Conservation (phyloP, 2,329 filamentous ascomycete species). For the Boeremia exigua region DNA sequence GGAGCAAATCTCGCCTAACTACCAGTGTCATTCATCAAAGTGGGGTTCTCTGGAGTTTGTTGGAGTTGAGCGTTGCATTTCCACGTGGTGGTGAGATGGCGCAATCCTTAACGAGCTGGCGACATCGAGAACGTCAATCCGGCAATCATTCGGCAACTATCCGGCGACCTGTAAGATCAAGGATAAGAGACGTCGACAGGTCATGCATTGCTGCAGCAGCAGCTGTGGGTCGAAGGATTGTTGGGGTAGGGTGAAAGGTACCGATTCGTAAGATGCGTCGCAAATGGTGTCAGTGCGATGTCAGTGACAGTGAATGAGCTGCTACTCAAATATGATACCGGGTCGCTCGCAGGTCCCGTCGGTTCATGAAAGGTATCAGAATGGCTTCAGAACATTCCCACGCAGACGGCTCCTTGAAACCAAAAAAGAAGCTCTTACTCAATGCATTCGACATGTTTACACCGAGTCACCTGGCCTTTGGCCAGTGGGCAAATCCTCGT, state of each 20-base stretch:
- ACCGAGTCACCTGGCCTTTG: slow-evolving; percentile 14
- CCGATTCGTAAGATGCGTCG: background rate
- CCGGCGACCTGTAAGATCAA: background rate
- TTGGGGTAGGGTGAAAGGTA: background rate
- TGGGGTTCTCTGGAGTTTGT: background rate
- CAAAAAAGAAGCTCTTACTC: slow-evolving; percentile 45
- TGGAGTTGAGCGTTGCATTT: background rate
- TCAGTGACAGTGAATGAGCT: background rate
- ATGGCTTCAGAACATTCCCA: background rate
- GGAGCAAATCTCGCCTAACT: background rate
- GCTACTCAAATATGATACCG: background rate
- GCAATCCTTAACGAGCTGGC: slow-evolving; percentile 23
- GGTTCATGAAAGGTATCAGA: background rate
- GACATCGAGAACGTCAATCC: slow-evolving; percentile 19
- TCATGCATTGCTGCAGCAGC: background rate
- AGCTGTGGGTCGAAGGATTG: background rate
- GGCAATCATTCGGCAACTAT: background rate
- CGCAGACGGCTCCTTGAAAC: background rate
- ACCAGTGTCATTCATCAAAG: background rate
- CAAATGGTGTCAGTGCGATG: background rate
- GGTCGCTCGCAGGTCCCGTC: background rate
- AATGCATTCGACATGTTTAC: slow-evolving; percentile 47
- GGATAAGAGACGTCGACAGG: background rate
- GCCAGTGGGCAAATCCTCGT: slow-evolving; percentile 20
- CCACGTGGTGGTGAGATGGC: slow-evolving; percentile 17